Evolutionary conservation across 768 basidiomycete species (phyloP).

Genomic region (Clathrus columnatus): DNA sequence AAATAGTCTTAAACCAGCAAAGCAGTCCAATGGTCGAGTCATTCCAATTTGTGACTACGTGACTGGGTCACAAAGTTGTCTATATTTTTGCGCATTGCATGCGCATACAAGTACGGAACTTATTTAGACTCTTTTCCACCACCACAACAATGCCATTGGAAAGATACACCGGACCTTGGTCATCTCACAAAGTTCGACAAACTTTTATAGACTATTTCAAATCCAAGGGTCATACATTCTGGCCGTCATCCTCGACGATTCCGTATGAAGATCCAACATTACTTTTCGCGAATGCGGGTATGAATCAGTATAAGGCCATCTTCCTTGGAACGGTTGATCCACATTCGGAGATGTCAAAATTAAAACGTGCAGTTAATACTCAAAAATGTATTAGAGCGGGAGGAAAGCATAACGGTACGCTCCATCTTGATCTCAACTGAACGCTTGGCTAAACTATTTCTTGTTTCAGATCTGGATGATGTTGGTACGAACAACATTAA

Average conservation of each 20-base stretch:
- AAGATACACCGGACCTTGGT: constrained; percentile 38
- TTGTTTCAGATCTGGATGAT: constrained; percentile 79
- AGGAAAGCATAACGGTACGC: constrained; percentile 91
- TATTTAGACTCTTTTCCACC: constrained; percentile 1
- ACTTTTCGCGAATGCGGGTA: constrained; percentile 96
- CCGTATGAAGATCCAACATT: constrained; percentile 98
- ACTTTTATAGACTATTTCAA: constrained; percentile 89
- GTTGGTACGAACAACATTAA: constrained; percentile 46
- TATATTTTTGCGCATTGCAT: constrained; percentile 4
- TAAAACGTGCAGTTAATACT: constrained; percentile 89
- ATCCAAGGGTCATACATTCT: constrained; percentile 73
- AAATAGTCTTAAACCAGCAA: no score
- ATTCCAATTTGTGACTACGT: neutral
- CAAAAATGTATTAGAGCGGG: constrained; percentile 99
- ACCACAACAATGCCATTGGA: constrained; percentile 5
- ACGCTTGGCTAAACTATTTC: constrained; percentile 4
- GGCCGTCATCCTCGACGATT: constrained; percentile 85
- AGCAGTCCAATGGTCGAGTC: neutral
- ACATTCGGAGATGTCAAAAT: constrained; percentile 79
- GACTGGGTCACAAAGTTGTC: neutral
- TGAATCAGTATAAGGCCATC: constrained; percentile 96
- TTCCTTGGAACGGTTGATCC: constrained; percentile 98
- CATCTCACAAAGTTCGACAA: constrained; percentile 74
- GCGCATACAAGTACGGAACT: constrained; percentile 7
- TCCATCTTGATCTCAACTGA: neutral